phyloP scores from a whole-genome alignment of 805 yeast species.

The Lipomyces yamanashiensis region DNA sequence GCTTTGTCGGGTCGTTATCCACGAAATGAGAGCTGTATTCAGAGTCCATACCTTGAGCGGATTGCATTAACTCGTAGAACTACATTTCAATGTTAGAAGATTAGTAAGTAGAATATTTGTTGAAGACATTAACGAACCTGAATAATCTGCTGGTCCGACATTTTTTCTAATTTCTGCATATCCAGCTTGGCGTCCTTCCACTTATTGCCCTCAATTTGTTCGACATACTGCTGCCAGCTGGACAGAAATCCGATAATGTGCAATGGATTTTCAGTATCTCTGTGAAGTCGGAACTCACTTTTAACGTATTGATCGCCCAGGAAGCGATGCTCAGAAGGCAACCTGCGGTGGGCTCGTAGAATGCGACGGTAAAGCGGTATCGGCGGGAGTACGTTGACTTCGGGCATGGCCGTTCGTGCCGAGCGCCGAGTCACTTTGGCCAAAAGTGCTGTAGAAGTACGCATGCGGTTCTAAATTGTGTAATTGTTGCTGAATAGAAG shows the following conservation, averaged over 20 bases:
- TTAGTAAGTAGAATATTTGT: background rate
- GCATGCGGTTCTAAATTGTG: slow-evolving; percentile 9
- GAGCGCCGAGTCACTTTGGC: slow-evolving; percentile 23
- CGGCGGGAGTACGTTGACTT: slow-evolving; percentile 68
- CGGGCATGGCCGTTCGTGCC: slow-evolving; percentile 46
- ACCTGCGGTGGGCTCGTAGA: slow-evolving; percentile 73
- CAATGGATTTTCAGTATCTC: slow-evolving; percentile 79
- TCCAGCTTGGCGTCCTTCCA: slow-evolving; percentile 71
- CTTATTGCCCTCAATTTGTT: slow-evolving; percentile 51
- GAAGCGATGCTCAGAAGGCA: slow-evolving; percentile 72
- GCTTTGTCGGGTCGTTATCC: slow-evolving; percentile 11
- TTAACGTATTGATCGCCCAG: slow-evolving; percentile 90
- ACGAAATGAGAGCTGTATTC: slow-evolving; percentile 41
- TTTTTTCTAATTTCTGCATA: slow-evolving; percentile 68
- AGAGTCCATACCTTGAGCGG: slow-evolving; percentile 46
- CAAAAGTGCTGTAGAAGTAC: slow-evolving; percentile 6
- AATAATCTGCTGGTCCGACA: slow-evolving; percentile 88
- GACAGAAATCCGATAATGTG: slow-evolving; percentile 92
- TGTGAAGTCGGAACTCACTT: slow-evolving; percentile 86
- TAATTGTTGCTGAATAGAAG: too few species aligned
- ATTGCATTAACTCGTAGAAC: slow-evolving; percentile 53
- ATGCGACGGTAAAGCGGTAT: slow-evolving; percentile 76
- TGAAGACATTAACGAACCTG: slow-evolving; percentile 52
- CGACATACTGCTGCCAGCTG: slow-evolving; percentile 76
- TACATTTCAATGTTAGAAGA: slow-evolving; percentile 9